Base-by-base conservation (phyloP, 768 basidiomycete genomes). In the Rhodosporidiobolus sp. region DNA sequence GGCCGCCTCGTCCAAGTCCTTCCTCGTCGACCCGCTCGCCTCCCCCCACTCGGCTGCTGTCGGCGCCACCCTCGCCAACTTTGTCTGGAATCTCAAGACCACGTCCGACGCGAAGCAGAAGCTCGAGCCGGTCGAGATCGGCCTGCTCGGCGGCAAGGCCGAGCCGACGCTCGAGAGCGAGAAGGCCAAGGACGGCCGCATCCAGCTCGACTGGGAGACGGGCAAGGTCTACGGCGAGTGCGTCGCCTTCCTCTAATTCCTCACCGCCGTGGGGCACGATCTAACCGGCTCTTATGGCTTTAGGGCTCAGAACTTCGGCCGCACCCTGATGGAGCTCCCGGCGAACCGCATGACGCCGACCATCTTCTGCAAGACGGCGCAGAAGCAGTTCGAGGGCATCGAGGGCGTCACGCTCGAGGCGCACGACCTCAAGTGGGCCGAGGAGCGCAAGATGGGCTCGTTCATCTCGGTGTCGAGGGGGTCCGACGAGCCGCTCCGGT, bases 401-500 rank as follows among this genome's bases (percentile, higher is more conserved):
- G 81, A 85, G 4, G 89, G 90, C 71, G 88, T 90, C 14, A 84
- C 89, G 78, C 83, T 92, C 58, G 83, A 86, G 60, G 86, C 89
- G 32, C 88, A 85, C 46, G 91, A 94, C 74, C 86, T 73, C 90
- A 90, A 83, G 4, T 94, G 92, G 92, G 91, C 92, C 35, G 85
- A 86, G 56, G 84, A 88, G 81, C 90, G 90, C 82, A 88, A 88
- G 67, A 94, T 94, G 92, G 89, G 87, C 73, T 88, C 89, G 12
- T 92, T 94, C 86, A 87, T 94, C 38, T 92, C 91, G 1, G 92
- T 94, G 24, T 88, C 90, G 22, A 87, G 87, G 66, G 92, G 92
- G 16, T 70, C 69, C 43, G 84, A 87, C 12, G 89, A 94, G 79
- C 92, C 92, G 9, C 88, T 91, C 52, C 91, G 91, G 80, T 87